Evolutionary conservation across 768 basidiomycete genomes (phyloP), one percentile per base, ranked within the genome.

Genomic region (Calocera cornea): DNA sequence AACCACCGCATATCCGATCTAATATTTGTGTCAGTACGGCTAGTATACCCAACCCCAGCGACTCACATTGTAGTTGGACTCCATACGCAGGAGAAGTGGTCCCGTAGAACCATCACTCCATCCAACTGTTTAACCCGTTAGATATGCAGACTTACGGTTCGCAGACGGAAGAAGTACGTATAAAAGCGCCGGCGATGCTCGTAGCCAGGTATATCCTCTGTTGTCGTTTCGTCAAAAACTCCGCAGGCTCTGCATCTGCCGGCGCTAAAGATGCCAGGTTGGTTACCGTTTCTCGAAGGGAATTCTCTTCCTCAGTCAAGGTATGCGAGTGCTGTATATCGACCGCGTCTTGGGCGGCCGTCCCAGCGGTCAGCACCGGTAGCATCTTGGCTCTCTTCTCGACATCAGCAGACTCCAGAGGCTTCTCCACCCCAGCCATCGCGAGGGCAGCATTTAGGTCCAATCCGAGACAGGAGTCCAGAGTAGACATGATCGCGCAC

Each of bases 1-100:
- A 10, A 68, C 31, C 16, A 44, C 41, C n/a, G 67, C 44, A 24
- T 68, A 68, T 19, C 67, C 64, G 34, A 68, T 36, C 67, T 68
- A 33, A 34, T 12, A 19, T 2, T 60, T 16, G 24, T 60, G 27
- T 16, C 5, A 24, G 12, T 3, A 16, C n/a, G n/a, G 16, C 8
- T 14, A 66, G 31, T 19, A 7, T 12, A 14, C 17, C 16, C 10
- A 24, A 1, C 7, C 36, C 10, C 11, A 14, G 36, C 14, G 7
- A 60, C 49, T 33, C 24, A 47, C 67, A n/a, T 68, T n/a, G 40
- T 68, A 64, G 31, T 36, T 64, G 29, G 34, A 34, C 29, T 68
- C 60, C 24, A 68, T 68, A 1, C 67, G 60, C 11, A 63, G 67
- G 19, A 68, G 8, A 2, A 68, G 31, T 12, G 67, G 67, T 49